Evolutionary conservation across 345 rosid genomes (phyloP).

Genomic region (sweet orange (Citrus sinensis)): DVS_A1.0 CM039168.1:28011001-28011500

Average conservation of each 20-base stretch:
- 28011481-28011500: background rate
- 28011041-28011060: background rate
- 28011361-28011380: background rate
- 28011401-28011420: background rate
- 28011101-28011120: background rate
- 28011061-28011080: background rate
- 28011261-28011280: no score
- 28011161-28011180: background rate
- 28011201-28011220: background rate
- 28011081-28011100: background rate
- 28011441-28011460: background rate
- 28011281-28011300: background rate
- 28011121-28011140: background rate
- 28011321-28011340: background rate
- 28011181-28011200: background rate
- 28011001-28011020: background rate
- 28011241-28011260: no score
- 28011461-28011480: background rate
- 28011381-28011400: background rate
- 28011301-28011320: background rate
- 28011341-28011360: background rate
- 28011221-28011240: background rate
- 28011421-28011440: background rate
- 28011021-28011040: background rate
- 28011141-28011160: background rate